Evolutionary conservation across 2,329 filamentous ascomycete genomes (phyloP).

Genomic region (Nigrograna mackinnonii): DNA sequence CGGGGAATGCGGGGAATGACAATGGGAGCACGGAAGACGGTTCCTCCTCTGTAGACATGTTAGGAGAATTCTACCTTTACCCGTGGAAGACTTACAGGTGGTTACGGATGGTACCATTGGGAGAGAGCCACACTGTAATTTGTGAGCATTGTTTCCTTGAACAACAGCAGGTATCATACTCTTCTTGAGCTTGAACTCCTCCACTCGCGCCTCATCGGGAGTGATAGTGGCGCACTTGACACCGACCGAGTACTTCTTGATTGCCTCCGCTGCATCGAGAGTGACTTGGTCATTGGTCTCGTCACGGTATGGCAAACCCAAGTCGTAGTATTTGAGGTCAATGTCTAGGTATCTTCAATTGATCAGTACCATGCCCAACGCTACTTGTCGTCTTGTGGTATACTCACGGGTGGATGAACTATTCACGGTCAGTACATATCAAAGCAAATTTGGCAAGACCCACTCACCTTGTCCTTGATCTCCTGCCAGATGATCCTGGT

Average conservation of each 20-base stretch:
- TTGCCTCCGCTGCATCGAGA: constrained; percentile 90
- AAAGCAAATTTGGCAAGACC: too few species aligned
- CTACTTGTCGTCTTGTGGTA: background rate
- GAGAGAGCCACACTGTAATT: constrained; percentile 87
- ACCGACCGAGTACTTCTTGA: constrained; percentile 98
- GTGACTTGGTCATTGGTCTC: constrained; percentile 97
- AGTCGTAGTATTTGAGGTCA: constrained; percentile 97
- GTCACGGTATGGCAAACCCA: constrained; percentile 93
- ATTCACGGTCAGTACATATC: too few species aligned
- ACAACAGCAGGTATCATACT: constrained; percentile 59
- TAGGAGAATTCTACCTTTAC: background rate
- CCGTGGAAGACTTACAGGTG: constrained; percentile 51
- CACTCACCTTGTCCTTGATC: constrained; percentile 88
- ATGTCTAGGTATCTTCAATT: constrained; percentile 77
- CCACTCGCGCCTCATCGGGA: constrained; percentile 91
- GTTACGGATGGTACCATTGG: constrained; percentile 84
- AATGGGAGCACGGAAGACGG: constrained; percentile 98
- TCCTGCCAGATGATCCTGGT: constrained; percentile 98
- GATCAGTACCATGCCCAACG: constrained; percentile 8
- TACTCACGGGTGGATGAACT: constrained; percentile 79
- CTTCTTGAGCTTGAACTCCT: constrained; percentile 99
- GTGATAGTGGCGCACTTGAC: constrained; percentile 99
- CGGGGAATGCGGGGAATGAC: constrained; percentile 92
- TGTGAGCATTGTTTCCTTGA: constrained; percentile 3
- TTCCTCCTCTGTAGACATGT: constrained; percentile 67